Percentiles rank a stretch among this genome's conserved stretches.
Evolutionary conservation across 108 stramenopile genomes (phyloP).

Genomic region (Mediolabrus comicus): DNA sequence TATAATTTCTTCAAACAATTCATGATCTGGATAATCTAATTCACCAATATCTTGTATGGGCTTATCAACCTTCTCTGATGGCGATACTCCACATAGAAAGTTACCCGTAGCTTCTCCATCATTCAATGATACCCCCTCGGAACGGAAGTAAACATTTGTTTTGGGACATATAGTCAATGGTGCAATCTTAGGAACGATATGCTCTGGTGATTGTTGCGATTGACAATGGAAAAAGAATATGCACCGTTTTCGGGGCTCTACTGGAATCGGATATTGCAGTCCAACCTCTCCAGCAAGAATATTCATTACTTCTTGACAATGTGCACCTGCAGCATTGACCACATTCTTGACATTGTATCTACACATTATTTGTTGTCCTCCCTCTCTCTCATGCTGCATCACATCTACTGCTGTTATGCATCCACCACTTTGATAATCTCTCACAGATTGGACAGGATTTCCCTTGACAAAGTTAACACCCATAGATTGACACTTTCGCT

Average conservation of each 20-base stretch:
- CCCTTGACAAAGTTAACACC: slow-evolving; percentile 53
- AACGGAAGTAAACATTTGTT: slow-evolving; percentile 68
- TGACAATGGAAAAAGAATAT: slow-evolving; percentile 73
- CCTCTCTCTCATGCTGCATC: slow-evolving; percentile 1
- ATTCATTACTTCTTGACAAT: slow-evolving; percentile 47
- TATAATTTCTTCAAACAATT: slow-evolving; percentile 63
- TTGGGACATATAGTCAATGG: slow-evolving; percentile 67
- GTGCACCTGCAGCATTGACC: slow-evolving; percentile 71
- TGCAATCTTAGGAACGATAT: slow-evolving; percentile 48
- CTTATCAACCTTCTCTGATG: slow-evolving; percentile 48
- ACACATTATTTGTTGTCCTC: background rate
- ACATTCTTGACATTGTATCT: slow-evolving; percentile 49
- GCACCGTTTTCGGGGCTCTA: slow-evolving; percentile 68
- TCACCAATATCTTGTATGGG: slow-evolving; percentile 31
- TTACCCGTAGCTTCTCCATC: slow-evolving; percentile 37
- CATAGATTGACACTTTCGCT: slow-evolving; percentile 44
- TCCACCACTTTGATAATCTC: slow-evolving; percentile 28
- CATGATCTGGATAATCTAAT: slow-evolving; percentile 54
- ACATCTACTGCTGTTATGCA: slow-evolving; percentile 45
- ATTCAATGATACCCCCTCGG: slow-evolving; percentile 42
- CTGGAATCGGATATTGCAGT: slow-evolving; percentile 53
- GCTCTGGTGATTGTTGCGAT: slow-evolving; percentile 4
- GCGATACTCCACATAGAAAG: slow-evolving; percentile 80
- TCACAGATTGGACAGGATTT: slow-evolving; percentile 18
- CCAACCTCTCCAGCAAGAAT: slow-evolving; percentile 16